phyloP scores from a whole-genome alignment of 768 basidiomycete genomes.

The Sutorius australiensis region DNA sequence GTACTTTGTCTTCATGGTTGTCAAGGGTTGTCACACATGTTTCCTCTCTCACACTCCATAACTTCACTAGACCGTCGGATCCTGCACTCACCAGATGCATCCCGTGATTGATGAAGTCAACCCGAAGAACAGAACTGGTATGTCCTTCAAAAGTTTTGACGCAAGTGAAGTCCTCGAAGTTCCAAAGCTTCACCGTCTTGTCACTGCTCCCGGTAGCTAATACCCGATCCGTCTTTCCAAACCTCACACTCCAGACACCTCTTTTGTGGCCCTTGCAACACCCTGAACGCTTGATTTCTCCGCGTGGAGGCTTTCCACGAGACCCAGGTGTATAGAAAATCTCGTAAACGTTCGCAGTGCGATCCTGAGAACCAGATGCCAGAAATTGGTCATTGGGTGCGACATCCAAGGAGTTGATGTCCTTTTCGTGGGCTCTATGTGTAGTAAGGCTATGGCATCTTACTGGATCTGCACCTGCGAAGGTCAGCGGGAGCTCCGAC shows the following conservation, averaged over 20 bases:
- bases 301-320: slow-evolving; percentile 46
- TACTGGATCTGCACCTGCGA: slow-evolving; percentile 25
- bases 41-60: slow-evolving; percentile 91
- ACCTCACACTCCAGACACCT: slow-evolving; percentile 93
- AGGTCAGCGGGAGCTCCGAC: slow-evolving; percentile 40
- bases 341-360: slow-evolving; percentile 85
- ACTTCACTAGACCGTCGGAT: slow-evolving; percentile 92
- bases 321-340: slow-evolving; percentile 53
- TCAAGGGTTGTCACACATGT: slow-evolving; percentile 87
- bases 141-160: slow-evolving; percentile 97
- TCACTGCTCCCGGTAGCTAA: slow-evolving; percentile 95
- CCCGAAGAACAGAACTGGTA: slow-evolving; percentile 91
- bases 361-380: slow-evolving; percentile 94
- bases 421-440: slow-evolving; percentile 93
- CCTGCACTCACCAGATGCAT: slow-evolving; percentile 86
- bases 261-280: slow-evolving; percentile 95
- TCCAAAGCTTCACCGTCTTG: slow-evolving; percentile 93
- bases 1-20: slow-evolving; percentile 95
- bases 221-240: slow-evolving; percentile 76
- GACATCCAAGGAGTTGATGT: slow-evolving; percentile 95
- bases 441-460: slow-evolving; percentile 79
- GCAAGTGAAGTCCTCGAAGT: slow-evolving; percentile 88
- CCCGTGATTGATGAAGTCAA: slow-evolving; percentile 83
- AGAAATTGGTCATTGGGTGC: slow-evolving; percentile 85
- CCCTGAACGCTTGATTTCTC: slow-evolving; percentile 73